Evolutionary conservation across 768 basidiomycete genomes (phyloP), one percentile per base, ranked within the genome.

Genomic region (Dentipellis fragilis): DNA sequence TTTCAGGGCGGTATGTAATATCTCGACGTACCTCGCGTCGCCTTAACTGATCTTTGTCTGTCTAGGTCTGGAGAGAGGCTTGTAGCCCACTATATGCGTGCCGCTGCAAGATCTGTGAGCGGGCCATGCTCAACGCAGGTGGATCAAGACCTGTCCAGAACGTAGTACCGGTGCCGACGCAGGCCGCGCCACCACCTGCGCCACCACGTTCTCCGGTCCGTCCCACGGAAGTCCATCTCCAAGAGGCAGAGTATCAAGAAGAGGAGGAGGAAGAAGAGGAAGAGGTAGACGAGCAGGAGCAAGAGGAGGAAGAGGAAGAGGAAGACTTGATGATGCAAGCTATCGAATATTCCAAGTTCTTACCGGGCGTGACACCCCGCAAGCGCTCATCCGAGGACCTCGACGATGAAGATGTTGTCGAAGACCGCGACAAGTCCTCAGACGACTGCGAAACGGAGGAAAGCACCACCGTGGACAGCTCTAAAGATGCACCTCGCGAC

Each of bases 31-130:
- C 54, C 83, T 76, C 35, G 49, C 40, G 36, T 16, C 22, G 1
- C 17, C 19, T n/a, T 49, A 22, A 17, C 49, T 12, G 3, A 21
- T 50, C 16, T 10, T 54, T 55, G 39, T 23, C n/a, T 50, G 36
- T 45, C 34, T 64, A 88, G 86, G 74, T 80, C 9, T 89, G 87
- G 87, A 75, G 84, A 39, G 85, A 88, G 57, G 87, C 85, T 0
- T 87, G 83, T 65, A 74, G 78, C 3, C 86, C 85, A 0, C 60
- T 89, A 45, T 89, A 83, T 64, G 80, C 84, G 46, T 89, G 87
- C 64, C 75, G 80, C 52, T 88, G 87, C 65, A 72, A 74, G n/a
- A 81, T 88, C 40, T 89, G 87, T 65, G 80, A 86, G 59, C 80
- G 87, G 49, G 79, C 77, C 5, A 81, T 79, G 56, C 72, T 75